Evolutionary conservation across 2,329 filamentous ascomycete genomes (phyloP).

Genomic region (Cytospora piceae): DNA sequence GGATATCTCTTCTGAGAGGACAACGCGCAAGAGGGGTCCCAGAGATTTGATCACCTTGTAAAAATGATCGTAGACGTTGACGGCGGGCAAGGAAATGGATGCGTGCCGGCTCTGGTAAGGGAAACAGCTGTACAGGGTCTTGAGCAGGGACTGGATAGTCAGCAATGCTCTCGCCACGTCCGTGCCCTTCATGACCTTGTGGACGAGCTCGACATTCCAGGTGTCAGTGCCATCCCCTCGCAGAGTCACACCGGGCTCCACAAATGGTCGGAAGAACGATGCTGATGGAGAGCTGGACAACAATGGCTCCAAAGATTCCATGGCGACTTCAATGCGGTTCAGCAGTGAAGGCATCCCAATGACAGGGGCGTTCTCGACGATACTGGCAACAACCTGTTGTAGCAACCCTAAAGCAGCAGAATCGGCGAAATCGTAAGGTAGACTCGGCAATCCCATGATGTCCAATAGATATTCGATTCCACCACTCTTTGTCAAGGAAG

Average conservation of each 20-base stretch:
- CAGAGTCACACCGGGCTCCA: constrained; percentile 50
- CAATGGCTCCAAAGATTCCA: constrained; percentile 71
- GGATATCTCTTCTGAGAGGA: constrained; percentile 82
- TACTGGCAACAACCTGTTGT: constrained; percentile 72
- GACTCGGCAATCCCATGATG: constrained; percentile 78
- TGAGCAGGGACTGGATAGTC: constrained; percentile 74
- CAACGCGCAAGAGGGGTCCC: constrained; percentile 76
- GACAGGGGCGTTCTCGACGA: constrained; percentile 81
- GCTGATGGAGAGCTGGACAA: constrained; percentile 53
- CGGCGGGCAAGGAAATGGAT: constrained; percentile 67
- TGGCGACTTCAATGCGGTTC: constrained; percentile 69
- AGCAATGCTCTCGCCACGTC: constrained; percentile 77
- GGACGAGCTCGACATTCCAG: constrained; percentile 42
- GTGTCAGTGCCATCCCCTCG: constrained; percentile 37
- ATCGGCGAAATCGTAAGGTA: constrained; percentile 74
- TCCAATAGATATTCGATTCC: constrained; percentile 85
- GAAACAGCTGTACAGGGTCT: constrained; percentile 75
- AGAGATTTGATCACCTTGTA: constrained; percentile 72
- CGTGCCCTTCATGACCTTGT: constrained; percentile 68
- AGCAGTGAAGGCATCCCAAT: constrained; percentile 82
- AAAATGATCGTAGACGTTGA: constrained; percentile 88
- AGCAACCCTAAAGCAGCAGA: constrained; percentile 70
- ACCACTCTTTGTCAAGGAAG: constrained; percentile 74
- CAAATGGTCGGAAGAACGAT: constrained; percentile 73
- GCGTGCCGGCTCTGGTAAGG: constrained; percentile 68